phyloP scores from a whole-genome alignment of 225 moss, liverwort and hornwort species.

The Physcomitrium patens region DNA sequence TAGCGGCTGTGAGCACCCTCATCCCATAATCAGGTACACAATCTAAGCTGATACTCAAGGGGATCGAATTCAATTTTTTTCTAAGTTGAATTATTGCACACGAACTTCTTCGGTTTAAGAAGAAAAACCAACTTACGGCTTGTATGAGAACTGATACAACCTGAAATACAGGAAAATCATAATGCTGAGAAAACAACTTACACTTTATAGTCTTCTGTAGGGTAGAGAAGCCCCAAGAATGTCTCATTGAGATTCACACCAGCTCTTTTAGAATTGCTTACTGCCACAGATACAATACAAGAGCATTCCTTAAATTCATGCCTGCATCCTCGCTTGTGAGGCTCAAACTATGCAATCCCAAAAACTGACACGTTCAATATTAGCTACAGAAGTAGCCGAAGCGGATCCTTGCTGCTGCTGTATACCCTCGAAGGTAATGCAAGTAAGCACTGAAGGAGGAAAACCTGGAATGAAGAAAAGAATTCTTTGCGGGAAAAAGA shows the following conservation, averaged over 20 bases:
- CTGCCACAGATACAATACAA: slow-evolving; percentile 43
- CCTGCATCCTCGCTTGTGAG: background rate
- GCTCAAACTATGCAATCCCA: background rate
- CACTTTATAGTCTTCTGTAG: slow-evolving; percentile 97
- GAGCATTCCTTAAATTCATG: background rate
- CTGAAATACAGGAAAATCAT: background rate
- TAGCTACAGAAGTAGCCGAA: background rate
- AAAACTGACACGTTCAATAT: background rate
- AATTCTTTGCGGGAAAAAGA: background rate
- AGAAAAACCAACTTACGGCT: no score
- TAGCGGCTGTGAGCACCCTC: background rate
- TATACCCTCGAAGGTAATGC: background rate
- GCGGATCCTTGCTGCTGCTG: background rate
- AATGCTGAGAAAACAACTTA: slow-evolving; percentile 41
- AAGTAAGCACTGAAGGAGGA: background rate
- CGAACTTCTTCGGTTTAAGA: background rate
- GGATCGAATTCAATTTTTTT: background rate
- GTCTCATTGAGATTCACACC: slow-evolving; percentile 90
- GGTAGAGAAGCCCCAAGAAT: slow-evolving; percentile 88
- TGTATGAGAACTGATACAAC: no score
- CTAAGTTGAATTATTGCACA: background rate
- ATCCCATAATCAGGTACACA: background rate
- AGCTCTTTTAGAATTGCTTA: slow-evolving; percentile 80
- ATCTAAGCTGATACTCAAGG: background rate
- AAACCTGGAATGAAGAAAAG: background rate